Percentiles rank a stretch among this genome's conserved stretches.
Conservation (phyloP, 768 basidiomycete genomes). For the Phylloporus sp. region DNA sequence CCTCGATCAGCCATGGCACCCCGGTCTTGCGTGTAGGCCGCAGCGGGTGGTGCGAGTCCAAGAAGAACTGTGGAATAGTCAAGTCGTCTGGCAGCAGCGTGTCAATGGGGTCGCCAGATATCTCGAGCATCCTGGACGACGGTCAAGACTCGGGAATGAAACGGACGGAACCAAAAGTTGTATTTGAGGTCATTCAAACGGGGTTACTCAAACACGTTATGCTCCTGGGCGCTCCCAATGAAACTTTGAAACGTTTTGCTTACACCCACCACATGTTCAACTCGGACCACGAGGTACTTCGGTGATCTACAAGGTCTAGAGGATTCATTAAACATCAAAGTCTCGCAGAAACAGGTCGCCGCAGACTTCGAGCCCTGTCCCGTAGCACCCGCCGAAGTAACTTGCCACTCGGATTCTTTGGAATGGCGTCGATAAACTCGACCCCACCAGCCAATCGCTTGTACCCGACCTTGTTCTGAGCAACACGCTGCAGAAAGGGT, state of each 20-base stretch:
- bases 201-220: no score
- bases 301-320: background rate
- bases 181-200: no score
- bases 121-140: constrained; percentile 10
- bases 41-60: constrained; percentile 41
- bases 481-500: constrained; percentile 43
- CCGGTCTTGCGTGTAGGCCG: constrained; percentile 44
- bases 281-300: no score
- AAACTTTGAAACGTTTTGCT: no score
- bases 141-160: background rate
- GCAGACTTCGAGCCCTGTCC: constrained; percentile 40
- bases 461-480: constrained; percentile 55
- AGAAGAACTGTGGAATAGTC: constrained; percentile 63
- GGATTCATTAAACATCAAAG: constrained; percentile 25
- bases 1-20: constrained; percentile 59
- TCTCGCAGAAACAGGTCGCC: constrained; percentile 21
- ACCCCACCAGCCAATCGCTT: constrained; percentile 62
- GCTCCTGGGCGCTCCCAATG: no score
- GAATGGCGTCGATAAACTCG: constrained; percentile 57
- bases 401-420: constrained; percentile 73
- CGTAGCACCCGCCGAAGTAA: constrained; percentile 53
- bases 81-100: constrained; percentile 57
- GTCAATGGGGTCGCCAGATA: constrained; percentile 27
- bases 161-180: no score
- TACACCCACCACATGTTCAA: no score